Conservation (phyloP, 2,329 filamentous ascomycete genomes). For the Davidsoniella neocaledoniae region DNA sequence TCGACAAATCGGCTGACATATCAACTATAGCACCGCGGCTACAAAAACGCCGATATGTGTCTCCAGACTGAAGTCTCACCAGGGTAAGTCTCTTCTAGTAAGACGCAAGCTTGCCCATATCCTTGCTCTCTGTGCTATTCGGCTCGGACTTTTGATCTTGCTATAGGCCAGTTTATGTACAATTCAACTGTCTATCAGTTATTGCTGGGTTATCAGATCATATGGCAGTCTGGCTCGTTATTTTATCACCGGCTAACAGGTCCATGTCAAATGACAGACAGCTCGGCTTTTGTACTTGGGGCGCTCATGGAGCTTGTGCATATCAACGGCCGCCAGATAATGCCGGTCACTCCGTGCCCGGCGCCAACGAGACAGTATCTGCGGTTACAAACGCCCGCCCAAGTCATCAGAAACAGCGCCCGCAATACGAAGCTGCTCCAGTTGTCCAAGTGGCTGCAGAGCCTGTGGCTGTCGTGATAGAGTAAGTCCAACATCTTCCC, state of each 20-base stretch:
- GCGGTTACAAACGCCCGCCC: too few relatives aligned
- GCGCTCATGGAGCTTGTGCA: conserved; percentile 28
- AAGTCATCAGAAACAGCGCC: too few relatives aligned
- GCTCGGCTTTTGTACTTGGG: conserved; percentile 42
- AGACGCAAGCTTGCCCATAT: background rate
- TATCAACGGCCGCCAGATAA: background rate
- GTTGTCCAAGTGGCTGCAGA: background rate
- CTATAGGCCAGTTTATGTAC: too few relatives aligned
- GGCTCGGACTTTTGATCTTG: too few relatives aligned
- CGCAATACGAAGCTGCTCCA: too few relatives aligned
- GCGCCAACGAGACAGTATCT: too few relatives aligned
- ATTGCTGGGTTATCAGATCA: too few relatives aligned
- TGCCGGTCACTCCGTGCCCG: too few relatives aligned
- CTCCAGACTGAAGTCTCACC: conserved; percentile 21
- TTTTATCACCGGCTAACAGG: background rate
- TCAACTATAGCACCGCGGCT: conserved; percentile 16
- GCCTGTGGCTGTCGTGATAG: conserved; percentile 1
- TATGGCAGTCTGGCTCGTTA: background rate
- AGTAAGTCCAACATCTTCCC: background rate
- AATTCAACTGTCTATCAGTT: too few relatives aligned
- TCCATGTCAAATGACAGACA: conserved; percentile 19
- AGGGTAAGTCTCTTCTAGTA: conserved; percentile 3
- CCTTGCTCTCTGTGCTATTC: too few relatives aligned
- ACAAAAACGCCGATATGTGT: conserved; percentile 27
- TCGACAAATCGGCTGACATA: too few relatives aligned